phyloP scores from a whole-genome alignment of 2,329 filamentous ascomycete genomes.

The Fusarium fujikuroi region DNA sequence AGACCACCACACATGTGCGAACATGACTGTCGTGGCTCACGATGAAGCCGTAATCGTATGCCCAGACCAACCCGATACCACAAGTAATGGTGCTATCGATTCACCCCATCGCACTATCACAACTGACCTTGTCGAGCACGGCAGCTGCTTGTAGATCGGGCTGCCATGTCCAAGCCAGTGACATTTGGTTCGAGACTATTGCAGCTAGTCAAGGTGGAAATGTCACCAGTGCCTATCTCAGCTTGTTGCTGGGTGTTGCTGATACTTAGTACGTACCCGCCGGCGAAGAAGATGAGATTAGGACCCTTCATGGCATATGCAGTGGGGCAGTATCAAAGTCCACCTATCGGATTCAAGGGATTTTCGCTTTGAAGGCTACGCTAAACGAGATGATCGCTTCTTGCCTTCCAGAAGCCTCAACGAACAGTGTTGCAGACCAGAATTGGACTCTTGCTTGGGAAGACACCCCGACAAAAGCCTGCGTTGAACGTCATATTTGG shows the following conservation, averaged over 20 bases:
- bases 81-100: constrained; percentile 27
- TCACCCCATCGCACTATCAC: constrained; percentile 22
- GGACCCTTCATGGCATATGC: constrained; percentile 38
- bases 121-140: constrained; percentile 2
- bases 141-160: constrained; percentile 24
- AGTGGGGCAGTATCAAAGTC: constrained; percentile 34
- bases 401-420: constrained; percentile 43
- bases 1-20: constrained; percentile 8
- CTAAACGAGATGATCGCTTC: constrained; percentile 25
- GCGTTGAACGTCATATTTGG: constrained; percentile 8
- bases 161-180: constrained; percentile 1
- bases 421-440: constrained; percentile 38
- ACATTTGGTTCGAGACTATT: constrained; percentile 22
- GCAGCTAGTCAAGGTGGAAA: constrained; percentile 3
- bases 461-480: not conserved
- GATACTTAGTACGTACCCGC: not conserved
- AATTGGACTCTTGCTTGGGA: constrained; percentile 6
- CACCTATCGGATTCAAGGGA: constrained; percentile 43
- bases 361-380: constrained; percentile 6
- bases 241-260: constrained; percentile 4
- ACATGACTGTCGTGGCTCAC: constrained; percentile 8
- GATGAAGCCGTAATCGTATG: constrained; percentile 29
- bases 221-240: constrained; percentile 6
- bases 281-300: constrained; percentile 35
- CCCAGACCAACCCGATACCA: constrained; percentile 25